These are phyloP conservation scores for Rhodamnia argentea DNA, from an alignment of 345 rosid genomes.

Conservation along the genomic window DNA sequence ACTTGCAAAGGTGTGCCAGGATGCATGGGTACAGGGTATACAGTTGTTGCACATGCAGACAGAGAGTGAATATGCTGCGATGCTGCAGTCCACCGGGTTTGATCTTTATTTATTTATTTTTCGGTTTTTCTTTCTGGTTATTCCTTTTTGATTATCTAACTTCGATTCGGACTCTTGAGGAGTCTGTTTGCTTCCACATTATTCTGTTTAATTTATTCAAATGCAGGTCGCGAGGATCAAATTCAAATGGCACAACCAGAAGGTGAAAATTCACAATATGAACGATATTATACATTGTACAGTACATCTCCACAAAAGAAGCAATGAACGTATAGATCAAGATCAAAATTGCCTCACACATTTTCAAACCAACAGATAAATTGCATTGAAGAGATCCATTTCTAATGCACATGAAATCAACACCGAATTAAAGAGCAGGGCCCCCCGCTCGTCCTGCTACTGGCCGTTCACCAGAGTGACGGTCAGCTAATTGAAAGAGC, in stretches of 20 bases:
- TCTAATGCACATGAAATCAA: not conserved
- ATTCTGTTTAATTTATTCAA: not conserved
- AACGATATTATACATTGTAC: not conserved
- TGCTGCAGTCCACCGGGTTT: not conserved
- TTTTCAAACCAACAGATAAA: not conserved
- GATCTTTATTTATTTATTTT: not conserved
- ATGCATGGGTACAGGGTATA: not conserved
- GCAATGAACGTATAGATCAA: not conserved
- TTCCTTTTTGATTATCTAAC: not conserved
- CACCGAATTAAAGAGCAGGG: not conserved
- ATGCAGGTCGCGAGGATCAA: not conserved
- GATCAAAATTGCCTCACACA: not conserved
- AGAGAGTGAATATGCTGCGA: not conserved
- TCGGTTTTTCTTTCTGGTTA: not conserved
- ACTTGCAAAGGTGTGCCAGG: not conserved
- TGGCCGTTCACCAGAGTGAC: constrained; percentile 39
- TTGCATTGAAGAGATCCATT: not conserved
- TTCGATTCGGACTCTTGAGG: too few species aligned
- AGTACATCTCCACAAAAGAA: not conserved
- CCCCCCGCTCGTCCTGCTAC: not conserved
- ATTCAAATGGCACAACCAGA: not conserved
- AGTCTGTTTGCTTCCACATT: not conserved
- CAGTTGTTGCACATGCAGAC: not conserved
- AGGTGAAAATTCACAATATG: not conserved
- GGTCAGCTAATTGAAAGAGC: constrained; percentile 30